A percentile compares a stretch with the other conserved stretches of the same genome.
Conservation (phyloP, 257 asterid genomes). For the Solanum paucissectum region DNA sequence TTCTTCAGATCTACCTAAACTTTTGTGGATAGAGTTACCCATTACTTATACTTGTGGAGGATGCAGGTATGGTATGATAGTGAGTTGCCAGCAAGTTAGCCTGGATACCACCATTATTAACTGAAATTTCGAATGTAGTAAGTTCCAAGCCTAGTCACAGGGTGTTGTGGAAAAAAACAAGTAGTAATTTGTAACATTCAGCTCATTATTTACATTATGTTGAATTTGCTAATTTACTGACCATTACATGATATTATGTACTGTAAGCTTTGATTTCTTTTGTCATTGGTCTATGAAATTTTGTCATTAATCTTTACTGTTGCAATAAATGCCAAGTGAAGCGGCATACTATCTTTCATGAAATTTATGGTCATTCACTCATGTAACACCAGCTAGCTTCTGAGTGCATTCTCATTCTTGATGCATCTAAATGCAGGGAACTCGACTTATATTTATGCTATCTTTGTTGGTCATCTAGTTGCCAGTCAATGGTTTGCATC, state of each 20-base stretch:
- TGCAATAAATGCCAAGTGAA: not conserved
- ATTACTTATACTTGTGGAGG: not conserved
- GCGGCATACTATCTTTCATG: not conserved
- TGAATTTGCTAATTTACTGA: not conserved
- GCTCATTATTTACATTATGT: not conserved
- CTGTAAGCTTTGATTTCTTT: not conserved
- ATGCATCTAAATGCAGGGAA: not conserved
- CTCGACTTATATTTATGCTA: not conserved
- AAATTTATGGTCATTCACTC: not conserved
- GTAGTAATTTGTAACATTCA: not conserved
- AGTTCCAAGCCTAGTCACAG: not conserved
- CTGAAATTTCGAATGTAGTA: not conserved
- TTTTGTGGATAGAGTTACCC: not conserved
- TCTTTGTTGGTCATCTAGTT: not conserved
- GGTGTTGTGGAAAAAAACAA: not conserved
- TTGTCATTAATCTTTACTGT: not conserved
- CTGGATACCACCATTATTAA: not conserved
- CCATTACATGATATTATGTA: not conserved
- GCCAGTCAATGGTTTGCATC: not conserved
- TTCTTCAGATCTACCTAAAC: not conserved
- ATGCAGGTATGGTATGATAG: not conserved
- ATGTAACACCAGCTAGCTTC: not conserved
- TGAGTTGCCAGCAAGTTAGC: not conserved
- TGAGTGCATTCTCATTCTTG: not conserved
- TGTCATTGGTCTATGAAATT: not conserved